Evolutionary conservation across 768 basidiomycete genomes (phyloP).

Genomic region (Suillus variegatus): DNA sequence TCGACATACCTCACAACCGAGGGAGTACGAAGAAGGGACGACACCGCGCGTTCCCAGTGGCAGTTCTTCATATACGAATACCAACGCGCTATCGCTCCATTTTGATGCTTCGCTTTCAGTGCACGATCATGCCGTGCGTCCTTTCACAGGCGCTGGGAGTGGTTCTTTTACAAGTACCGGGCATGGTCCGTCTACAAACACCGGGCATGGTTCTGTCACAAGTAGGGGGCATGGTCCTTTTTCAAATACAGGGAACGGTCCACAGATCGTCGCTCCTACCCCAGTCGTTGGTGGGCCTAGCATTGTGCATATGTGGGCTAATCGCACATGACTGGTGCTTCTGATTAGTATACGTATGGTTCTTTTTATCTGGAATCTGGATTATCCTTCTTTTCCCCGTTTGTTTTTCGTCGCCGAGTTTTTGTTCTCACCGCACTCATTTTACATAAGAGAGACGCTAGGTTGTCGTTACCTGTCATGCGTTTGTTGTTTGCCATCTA

Average conservation of each 20-base stretch:
- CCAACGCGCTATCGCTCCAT: constrained; percentile 36
- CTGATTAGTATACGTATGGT: background rate
- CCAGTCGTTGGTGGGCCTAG: constrained; percentile 36
- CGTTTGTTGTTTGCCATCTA: constrained; percentile 15
- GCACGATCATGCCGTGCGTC: constrained; percentile 23
- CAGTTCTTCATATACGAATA: constrained; percentile 21
- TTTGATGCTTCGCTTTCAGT: constrained; percentile 36
- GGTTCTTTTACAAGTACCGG: constrained; percentile 17
- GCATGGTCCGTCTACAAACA: constrained; percentile 14
- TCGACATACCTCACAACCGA: constrained; percentile 24
- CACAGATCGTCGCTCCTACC: constrained; percentile 35
- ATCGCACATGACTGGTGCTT: constrained; percentile 28
- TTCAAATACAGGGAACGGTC: constrained; percentile 15
- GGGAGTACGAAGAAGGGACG: background rate
- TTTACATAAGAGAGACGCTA: background rate
- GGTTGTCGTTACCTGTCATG: constrained; percentile 9
- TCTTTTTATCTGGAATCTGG: constrained; percentile 10
- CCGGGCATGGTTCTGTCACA: constrained; percentile 19
- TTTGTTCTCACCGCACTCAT: background rate
- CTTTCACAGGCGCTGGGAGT: constrained; percentile 13
- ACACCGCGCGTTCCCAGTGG: constrained; percentile 11
- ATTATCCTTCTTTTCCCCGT: constrained; percentile 2
- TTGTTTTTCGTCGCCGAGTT: background rate
- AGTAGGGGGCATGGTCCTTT: constrained; percentile 14
- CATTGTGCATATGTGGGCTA: constrained; percentile 35